Percentiles rank a stretch among this genome's conserved stretches.
phyloP scores from a whole-genome alignment of 2,329 filamentous ascomycete species.

The Massarina eburnea region DNA sequence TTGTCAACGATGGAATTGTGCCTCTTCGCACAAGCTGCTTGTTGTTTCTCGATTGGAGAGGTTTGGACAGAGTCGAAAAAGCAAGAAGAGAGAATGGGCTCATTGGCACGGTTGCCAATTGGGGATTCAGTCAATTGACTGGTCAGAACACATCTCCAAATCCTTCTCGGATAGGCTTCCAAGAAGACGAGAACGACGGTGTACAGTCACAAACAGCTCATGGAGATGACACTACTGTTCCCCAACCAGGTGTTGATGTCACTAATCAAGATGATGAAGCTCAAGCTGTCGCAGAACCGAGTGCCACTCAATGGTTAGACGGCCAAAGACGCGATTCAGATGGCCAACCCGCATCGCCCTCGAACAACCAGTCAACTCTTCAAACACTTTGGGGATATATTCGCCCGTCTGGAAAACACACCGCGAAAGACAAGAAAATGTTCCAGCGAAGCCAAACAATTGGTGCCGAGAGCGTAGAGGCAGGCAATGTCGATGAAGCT shows the following conservation, averaged over 20 bases:
- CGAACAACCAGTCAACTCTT: conserved; percentile 40
- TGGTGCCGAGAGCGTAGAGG: conserved; percentile 21
- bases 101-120: conserved; percentile 88
- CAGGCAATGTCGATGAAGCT: conserved; percentile 10
- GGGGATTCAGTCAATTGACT: conserved; percentile 92
- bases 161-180: conserved; percentile 44
- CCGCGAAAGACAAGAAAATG: conserved; percentile 67
- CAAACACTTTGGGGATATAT: conserved; percentile 72
- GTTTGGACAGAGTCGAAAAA: conserved; percentile 89
- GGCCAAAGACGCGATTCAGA: conserved; percentile 28
- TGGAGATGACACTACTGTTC: conserved; percentile 58
- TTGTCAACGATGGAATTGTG: conserved; percentile 97
- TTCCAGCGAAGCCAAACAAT: conserved; percentile 44
- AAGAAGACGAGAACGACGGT: conserved; percentile 29
- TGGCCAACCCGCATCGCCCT: conserved; percentile 15
- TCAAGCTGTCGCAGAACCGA: conserved; percentile 45
- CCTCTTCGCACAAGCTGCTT: conserved; percentile 92
- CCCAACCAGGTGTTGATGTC: conserved; percentile 68
- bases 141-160: conserved; percentile 65
- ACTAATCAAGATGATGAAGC: conserved; percentile 65
- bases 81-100: conserved; percentile 87
- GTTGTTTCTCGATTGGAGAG: conserved; percentile 96
- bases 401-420: conserved; percentile 63
- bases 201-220: conserved; percentile 33
- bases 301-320: conserved; percentile 35